Conservation (phyloP, 225 moss, liverwort and hornwort species). For the Pseudisothecium myosuroides region DNA sequence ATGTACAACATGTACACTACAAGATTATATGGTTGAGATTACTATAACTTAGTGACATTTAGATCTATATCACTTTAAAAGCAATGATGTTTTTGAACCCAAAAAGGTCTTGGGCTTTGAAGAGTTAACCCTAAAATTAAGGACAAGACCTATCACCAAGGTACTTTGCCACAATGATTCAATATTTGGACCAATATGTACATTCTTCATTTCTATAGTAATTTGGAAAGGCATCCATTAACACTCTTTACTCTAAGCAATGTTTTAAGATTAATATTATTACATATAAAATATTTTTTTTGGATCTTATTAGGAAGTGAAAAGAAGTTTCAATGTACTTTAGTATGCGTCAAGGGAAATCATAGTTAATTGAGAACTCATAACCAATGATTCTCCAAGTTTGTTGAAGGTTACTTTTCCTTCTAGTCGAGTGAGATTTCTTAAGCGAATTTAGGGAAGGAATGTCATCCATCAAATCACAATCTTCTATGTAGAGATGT, state of each 20-base stretch:
- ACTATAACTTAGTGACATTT: too few relatives aligned
- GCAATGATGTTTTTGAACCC: too few relatives aligned
- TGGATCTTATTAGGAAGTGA: neutral
- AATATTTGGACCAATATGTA: neutral
- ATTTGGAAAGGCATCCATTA: neutral
- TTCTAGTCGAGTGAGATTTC: neutral
- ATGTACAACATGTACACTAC: too few relatives aligned
- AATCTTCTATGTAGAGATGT: neutral
- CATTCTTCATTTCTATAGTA: neutral
- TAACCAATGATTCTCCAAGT: neutral
- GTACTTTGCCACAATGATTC: neutral
- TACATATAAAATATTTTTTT: neutral
- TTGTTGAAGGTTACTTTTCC: neutral
- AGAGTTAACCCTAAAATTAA: too few relatives aligned
- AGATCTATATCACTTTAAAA: too few relatives aligned
- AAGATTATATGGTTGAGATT: too few relatives aligned
- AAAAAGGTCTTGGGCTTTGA: too few relatives aligned
- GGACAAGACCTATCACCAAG: neutral
- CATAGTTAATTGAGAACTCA: neutral
- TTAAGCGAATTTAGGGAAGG: too few relatives aligned
- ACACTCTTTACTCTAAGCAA: neutral
- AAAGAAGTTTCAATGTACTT: neutral
- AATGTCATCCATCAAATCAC: rapidly evolving
- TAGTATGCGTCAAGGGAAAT: neutral
- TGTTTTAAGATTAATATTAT: neutral